A percentile compares a stretch with the other conserved stretches of the same genome.
These are phyloP conservation scores for Penicillium psychrofluorescens DNA, from an alignment of 495 filamentous ascomycete genomes.

Conservation along the genomic window DNA sequence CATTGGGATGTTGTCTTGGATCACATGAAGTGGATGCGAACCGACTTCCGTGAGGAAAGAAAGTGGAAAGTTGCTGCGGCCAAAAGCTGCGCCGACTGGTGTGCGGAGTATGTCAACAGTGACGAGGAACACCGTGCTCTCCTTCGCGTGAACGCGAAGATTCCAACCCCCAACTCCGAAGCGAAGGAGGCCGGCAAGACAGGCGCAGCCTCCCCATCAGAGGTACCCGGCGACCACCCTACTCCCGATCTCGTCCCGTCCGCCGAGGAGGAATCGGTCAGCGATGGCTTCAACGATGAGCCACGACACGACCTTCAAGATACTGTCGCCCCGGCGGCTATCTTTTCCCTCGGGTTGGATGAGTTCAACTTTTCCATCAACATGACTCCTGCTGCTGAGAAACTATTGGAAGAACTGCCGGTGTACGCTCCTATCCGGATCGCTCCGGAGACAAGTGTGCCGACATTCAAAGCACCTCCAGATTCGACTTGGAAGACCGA, in stretches of 20 bases:
- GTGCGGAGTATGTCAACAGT: conserved; percentile 69
- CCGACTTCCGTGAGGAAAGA: conserved; percentile 87
- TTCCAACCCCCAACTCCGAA: conserved; percentile 14
- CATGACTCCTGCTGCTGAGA: conserved; percentile 67
- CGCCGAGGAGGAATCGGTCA: conserved; percentile 48
- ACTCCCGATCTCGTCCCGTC: conserved; percentile 69
- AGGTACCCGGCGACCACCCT: conserved; percentile 37
- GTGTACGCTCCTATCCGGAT: conserved; percentile 62
- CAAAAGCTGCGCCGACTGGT: conserved; percentile 66
- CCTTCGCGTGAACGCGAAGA: conserved; percentile 57
- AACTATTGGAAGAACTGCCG: conserved; percentile 79
- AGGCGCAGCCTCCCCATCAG: conserved; percentile 17
- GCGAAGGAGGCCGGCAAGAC: conserved; percentile 12
- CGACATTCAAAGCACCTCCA: conserved; percentile 47
- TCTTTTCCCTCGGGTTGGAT: conserved; percentile 75
- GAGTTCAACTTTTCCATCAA: conserved; percentile 75
- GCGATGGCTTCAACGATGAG: conserved; percentile 43
- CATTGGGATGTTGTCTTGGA: conserved; percentile 83
- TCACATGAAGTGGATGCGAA: conserved; percentile 96
- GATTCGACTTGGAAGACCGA: conserved; percentile 69
- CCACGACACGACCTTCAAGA: conserved; percentile 29
- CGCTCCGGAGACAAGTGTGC: conserved; percentile 48
- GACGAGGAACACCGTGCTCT: conserved; percentile 50
- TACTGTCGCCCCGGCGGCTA: conserved; percentile 55
- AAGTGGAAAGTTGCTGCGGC: conserved; percentile 88